Base-by-base conservation (phyloP, 805 yeast genomes). In the Monosporozyma siamensis region DNA sequence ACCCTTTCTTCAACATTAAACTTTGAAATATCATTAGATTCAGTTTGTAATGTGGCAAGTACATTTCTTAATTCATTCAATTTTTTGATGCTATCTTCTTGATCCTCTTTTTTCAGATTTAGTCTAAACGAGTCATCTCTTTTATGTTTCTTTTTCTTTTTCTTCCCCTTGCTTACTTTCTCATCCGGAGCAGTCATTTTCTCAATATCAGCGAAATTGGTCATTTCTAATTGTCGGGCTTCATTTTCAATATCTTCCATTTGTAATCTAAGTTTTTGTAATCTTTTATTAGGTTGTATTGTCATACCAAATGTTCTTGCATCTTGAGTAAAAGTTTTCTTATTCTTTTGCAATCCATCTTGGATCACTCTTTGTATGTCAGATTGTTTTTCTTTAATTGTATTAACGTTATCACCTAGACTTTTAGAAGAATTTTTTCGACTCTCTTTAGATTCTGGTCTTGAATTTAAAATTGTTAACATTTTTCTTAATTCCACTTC, bases 181-280 rank as follows among this genome's bases (percentile, higher is more conserved):
- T 46, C 40, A 18, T 44, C 40, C 10, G 52, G 37, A 6, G 44
- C 36, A 10, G 40, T 24, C 39, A 44, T 45, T 40, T 57, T 48
- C 47, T 64, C 50, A 43, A 48, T 48, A 25, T 78, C 84, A 22
- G 75, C 80, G 53, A 86, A 88, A 50, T 87, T 92, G 17, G 84
- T 82, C 75, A 78, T 80, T 58, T 90, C 97, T 45, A 90, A 69
- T 54, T 82, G 84, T 46, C 94, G 68, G 0, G 96, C 96, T 66
- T 85, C 84, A 38, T 75, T 74, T 56, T 85, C 95, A 41, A 89
- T 70, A 48, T 77, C 80, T 45, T 84, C 94, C 95, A 87, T 87
- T 56, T 81, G 75, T 52, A 81, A 85, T 43, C 95, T 70, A 52
- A 89, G 68, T 35, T 77, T 80, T 46, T 92, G 71, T 40, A 88